phyloP scores from a whole-genome alignment of 192 early-diverging fungal species.

The Backusella liffmaniae region DNA sequence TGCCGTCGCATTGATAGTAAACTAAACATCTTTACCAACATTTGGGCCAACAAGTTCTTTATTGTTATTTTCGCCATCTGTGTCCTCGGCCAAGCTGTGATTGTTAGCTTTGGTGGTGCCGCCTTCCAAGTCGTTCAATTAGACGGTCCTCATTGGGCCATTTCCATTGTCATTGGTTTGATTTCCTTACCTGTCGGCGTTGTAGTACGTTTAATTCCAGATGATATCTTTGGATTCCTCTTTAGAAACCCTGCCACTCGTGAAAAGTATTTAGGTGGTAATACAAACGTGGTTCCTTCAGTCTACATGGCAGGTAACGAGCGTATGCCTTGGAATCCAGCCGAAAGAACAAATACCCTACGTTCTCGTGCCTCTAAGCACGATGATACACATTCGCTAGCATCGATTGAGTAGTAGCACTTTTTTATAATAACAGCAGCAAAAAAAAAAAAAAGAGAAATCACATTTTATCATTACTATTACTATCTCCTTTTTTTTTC shows the following conservation, averaged over 20 bases:
- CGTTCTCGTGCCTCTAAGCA: too few relatives aligned
- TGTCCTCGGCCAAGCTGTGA: slow-evolving; percentile 80
- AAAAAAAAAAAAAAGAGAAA: not conserved
- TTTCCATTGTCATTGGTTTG: slow-evolving; percentile 76
- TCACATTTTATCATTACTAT: not conserved
- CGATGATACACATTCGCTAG: not conserved
- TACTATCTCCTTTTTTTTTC: not conserved
- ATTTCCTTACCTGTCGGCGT: slow-evolving; percentile 82
- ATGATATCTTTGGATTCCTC: slow-evolving; percentile 45
- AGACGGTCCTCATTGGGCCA: slow-evolving; percentile 72
- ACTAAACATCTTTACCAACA: slow-evolving; percentile 84
- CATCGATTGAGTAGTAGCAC: too few relatives aligned
- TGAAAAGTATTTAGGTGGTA: slow-evolving; percentile 20
- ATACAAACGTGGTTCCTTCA: slow-evolving; percentile 3
- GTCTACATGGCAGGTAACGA: slow-evolving; percentile 35
- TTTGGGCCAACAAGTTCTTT: slow-evolving; percentile 79
- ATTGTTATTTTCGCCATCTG: slow-evolving; percentile 73
- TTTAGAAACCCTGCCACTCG: slow-evolving; percentile 29
- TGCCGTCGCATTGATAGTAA: slow-evolving; percentile 73
- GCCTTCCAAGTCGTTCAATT: slow-evolving; percentile 78
- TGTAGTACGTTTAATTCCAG: slow-evolving; percentile 80
- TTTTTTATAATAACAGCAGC: too few relatives aligned
- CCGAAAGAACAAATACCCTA: too few relatives aligned
- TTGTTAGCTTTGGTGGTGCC: slow-evolving; percentile 85
- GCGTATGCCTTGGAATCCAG: slow-evolving; percentile 42